Base-by-base conservation (phyloP, 371 early-diverging fungal species). In the Hamiltosporidium tvaerminnensis region DNA sequence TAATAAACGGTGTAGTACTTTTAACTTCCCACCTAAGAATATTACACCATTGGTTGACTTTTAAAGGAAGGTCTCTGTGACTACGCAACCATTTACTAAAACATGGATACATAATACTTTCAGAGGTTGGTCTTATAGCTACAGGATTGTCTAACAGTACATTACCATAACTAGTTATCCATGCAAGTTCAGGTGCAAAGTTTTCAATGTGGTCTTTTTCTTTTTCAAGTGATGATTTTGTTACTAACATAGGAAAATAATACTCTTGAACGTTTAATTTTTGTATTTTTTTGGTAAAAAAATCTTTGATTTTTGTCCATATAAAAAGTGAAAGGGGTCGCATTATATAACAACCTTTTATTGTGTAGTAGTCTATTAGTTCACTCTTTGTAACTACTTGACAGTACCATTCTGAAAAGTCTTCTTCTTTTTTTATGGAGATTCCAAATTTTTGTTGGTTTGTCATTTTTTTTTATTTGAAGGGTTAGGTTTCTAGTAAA, bases 1-100 rank as follows among this genome's bases (percentile, higher is more conserved):
- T 84, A 64, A 98, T 81, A 84, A 98, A 96, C 56, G 96, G 96
- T 78, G 92, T 90, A 59, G 96, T 93, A 76, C 93, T 86, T 82
- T 95, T 96, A 80, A 96, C 92, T 82, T 98, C 99, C 99, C 99
- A 98, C 68, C 99, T 86, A 47, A 98, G 91, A 61, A 96, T 95
- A 74, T 90, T 92, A 82, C 94, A 93, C 99, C 97, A 98, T 82
- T 98, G 99, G 82, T 98, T 98, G 61, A 96, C 74, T 70, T 91
- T 85, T 59, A 96, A 80, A 44, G 99, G 99, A 55, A 98, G 83
- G 80, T 98, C 97, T 74, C 96, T 88, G 79, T 96, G 89, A 70
- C 88, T 89, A 57, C 87, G 86, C 64, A 98, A 85, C 99, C 97
- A 98, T 74, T 92, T 91, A 63, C 93, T 83, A 76, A 89, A 96